Conservation (phyloP, 2,329 filamentous ascomycete species). For the Penicillium palitans region DNA sequence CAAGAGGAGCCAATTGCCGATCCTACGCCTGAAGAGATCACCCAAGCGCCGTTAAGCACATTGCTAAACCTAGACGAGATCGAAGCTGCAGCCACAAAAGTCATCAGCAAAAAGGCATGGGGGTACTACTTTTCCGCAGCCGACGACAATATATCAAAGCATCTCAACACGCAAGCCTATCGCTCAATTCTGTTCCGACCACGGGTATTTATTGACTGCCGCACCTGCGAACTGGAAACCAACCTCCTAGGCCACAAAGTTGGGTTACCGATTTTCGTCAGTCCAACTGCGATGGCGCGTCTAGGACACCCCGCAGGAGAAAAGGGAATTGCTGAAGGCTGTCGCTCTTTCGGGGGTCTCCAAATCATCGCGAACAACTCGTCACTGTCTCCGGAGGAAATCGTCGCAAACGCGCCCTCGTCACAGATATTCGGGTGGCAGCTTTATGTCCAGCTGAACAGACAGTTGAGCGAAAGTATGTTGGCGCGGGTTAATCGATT, state of each 20-base stretch:
- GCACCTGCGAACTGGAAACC: conserved; percentile 71
- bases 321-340: conserved; percentile 77
- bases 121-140: conserved; percentile 90
- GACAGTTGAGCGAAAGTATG: not conserved
- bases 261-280: conserved; percentile 75
- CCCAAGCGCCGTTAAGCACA: conserved; percentile 58
- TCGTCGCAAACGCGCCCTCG: not conserved
- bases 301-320: conserved; percentile 83
- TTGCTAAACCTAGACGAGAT: conserved; percentile 89
- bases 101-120: conserved; percentile 82
- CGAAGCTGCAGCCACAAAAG: conserved; percentile 74
- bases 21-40: conserved; percentile 28
- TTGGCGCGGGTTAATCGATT: not conserved
- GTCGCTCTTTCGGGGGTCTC: conserved; percentile 71
- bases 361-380: conserved; percentile 65
- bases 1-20: conserved; percentile 37
- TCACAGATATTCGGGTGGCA: conserved; percentile 5
- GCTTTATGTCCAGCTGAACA: conserved; percentile 4
- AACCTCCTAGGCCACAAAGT: conserved; percentile 73
- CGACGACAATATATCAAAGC: conserved; percentile 79
- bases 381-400: not conserved
- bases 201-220: conserved; percentile 84
- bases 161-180: conserved; percentile 77
- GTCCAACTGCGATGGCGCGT: conserved; percentile 86
- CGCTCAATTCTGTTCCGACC: conserved; percentile 80